phyloP scores from a whole-genome alignment of 495 filamentous ascomycete genomes.

The Aspergillus diversus region DNA sequence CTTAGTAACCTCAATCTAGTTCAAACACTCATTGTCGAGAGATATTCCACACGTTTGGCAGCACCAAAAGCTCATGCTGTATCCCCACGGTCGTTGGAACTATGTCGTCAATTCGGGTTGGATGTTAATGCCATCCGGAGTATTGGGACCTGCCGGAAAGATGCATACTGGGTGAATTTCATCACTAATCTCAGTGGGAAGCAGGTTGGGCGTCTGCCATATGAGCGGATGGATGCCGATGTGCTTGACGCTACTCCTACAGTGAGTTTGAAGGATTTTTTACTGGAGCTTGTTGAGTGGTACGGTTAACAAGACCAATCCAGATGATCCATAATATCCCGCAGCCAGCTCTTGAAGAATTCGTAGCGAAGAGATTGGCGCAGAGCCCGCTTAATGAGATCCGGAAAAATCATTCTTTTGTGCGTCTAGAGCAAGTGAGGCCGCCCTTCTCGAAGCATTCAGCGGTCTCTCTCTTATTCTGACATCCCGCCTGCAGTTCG shows the following conservation, averaged over 20 bases:
- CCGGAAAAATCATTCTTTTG: constrained; percentile 31
- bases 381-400: constrained; percentile 22
- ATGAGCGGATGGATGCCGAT: constrained; percentile 36
- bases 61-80: constrained; percentile 38
- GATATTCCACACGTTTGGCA: constrained; percentile 30
- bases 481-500: constrained; percentile 13
- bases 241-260: constrained; percentile 33
- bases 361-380: constrained; percentile 2
- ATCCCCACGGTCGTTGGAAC: constrained; percentile 33
- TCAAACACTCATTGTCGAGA: constrained; percentile 21
- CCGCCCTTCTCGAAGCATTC: too few relatives aligned
- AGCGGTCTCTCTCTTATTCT: not conserved
- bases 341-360: constrained; percentile 35
- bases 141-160: constrained; percentile 27
- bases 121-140: constrained; percentile 32
- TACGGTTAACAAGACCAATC: not conserved
- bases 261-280: constrained; percentile 13
- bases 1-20: not conserved
- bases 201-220: constrained; percentile 31
- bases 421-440: constrained; percentile 26
- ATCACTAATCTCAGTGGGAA: constrained; percentile 32
- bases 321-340: constrained; percentile 42
- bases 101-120: constrained; percentile 33
- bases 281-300: not conserved
- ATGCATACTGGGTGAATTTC: constrained; percentile 37